phyloP scores from a whole-genome alignment of 2,329 filamentous ascomycete genomes.

The Paraconiothyrium sp. region DNA sequence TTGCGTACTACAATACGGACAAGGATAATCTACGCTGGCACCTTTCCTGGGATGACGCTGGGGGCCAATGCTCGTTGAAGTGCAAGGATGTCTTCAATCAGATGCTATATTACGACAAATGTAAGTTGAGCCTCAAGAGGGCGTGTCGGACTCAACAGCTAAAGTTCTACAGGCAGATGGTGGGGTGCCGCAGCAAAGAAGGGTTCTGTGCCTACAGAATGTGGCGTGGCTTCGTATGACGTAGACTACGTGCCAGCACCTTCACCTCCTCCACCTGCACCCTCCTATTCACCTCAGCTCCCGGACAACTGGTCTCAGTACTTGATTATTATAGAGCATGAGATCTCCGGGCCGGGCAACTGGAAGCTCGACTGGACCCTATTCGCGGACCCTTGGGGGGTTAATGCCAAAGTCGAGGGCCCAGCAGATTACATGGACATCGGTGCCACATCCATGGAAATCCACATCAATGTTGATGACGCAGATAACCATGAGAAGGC shows the following conservation, averaged over 20 bases:
- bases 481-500: background rate
- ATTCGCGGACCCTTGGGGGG: constrained; percentile 3
- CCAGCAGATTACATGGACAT: constrained; percentile 5
- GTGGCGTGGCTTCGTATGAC: constrained; percentile 7
- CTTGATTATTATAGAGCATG: background rate
- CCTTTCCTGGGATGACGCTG: constrained; percentile 4
- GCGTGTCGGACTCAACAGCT: background rate
- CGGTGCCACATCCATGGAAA: background rate
- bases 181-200: constrained; percentile 4
- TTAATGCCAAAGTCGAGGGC: constrained; percentile 9
- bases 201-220: constrained; percentile 11
- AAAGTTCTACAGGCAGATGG: constrained; percentile 5
- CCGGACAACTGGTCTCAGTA: constrained; percentile 7
- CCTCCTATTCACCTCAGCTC: constrained; percentile 1
- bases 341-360: constrained; percentile 1
- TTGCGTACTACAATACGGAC: constrained; percentile 5
- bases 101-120: constrained; percentile 9
- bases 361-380: constrained; percentile 2
- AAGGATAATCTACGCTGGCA: constrained; percentile 7
- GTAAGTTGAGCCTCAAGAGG: background rate
- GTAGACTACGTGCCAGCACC: background rate
- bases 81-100: constrained; percentile 1
- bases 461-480: constrained; percentile 11
- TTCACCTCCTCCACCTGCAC: background rate
- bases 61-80: background rate